phyloP scores from a whole-genome alignment of 1,139 yeast genomes.

The Yueomyces sp. region DNA sequence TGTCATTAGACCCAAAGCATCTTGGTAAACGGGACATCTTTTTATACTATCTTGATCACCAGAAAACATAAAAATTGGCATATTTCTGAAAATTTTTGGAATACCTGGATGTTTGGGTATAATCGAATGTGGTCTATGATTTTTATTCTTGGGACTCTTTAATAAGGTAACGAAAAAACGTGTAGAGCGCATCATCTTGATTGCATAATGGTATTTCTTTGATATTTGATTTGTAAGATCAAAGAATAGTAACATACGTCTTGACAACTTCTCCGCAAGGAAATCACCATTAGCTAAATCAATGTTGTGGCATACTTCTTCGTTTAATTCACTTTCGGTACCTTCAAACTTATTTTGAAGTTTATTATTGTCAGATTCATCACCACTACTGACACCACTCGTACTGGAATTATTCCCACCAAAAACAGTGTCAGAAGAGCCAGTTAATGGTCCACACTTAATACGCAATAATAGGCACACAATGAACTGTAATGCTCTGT shows the following conservation, averaged over 20 bases:
- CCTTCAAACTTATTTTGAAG: neutral
- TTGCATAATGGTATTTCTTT: slow-evolving; percentile 38
- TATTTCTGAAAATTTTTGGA: slow-evolving; percentile 9
- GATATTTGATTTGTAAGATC: slow-evolving; percentile 23
- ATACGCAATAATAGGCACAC: slow-evolving; percentile 36
- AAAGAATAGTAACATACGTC: slow-evolving; percentile 25
- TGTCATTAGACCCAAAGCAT: slow-evolving; percentile 16
- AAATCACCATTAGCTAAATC: slow-evolving; percentile 23
- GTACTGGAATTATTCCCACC: neutral
- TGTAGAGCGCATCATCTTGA: slow-evolving; percentile 38
- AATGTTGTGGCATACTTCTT: slow-evolving; percentile 8
- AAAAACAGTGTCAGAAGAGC: slow-evolving; percentile 20
- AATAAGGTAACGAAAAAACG: slow-evolving; percentile 28
- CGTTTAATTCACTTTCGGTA: slow-evolving; percentile 4
- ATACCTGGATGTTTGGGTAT: slow-evolving; percentile 7
- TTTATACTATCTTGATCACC: slow-evolving; percentile 18
- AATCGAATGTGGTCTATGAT: neutral
- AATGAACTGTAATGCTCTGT: slow-evolving; percentile 38
- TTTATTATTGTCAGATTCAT: slow-evolving; percentile 11
- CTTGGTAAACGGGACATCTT: slow-evolving; percentile 22
- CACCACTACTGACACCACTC: slow-evolving; percentile 11
- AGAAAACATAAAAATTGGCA: slow-evolving; percentile 4
- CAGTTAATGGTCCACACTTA: slow-evolving; percentile 30
- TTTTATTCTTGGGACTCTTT: slow-evolving; percentile 22
- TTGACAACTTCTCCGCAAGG: slow-evolving; percentile 23